These are phyloP conservation scores for Pinus tabuliformis DNA, from an alignment of 75 land plant species.

Conservation along the genomic window DNA sequence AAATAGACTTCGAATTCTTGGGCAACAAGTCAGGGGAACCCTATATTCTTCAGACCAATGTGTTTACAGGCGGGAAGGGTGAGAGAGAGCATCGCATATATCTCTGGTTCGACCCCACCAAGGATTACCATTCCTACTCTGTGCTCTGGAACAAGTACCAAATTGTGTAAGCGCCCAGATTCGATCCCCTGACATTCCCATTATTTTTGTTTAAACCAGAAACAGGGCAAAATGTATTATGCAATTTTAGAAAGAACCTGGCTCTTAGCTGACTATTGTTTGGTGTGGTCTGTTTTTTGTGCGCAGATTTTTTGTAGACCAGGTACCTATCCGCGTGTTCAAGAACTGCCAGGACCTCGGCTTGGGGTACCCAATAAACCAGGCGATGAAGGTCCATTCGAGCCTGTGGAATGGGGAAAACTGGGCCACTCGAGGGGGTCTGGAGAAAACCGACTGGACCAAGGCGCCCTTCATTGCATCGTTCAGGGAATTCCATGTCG, in stretches of 20 bases:
- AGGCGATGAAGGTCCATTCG: no score
- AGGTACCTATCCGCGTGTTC: conserved; percentile 58
- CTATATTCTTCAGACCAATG: conserved; percentile 21
- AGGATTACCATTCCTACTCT: conserved; percentile 19
- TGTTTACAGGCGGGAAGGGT: conserved; percentile 21
- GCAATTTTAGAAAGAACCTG: not conserved
- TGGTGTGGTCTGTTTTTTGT: no score
- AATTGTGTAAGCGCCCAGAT: conserved; percentile 9
- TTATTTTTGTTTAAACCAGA: not conserved
- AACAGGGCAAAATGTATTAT: no score
- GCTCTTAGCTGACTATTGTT: no score
- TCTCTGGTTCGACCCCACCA: conserved; percentile 22
- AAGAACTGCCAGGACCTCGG: conserved; percentile 45
- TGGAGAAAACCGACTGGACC: conserved; percentile 55
- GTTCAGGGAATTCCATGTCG: conserved; percentile 65
- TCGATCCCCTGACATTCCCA: no score
- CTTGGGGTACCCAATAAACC: conserved; percentile 35
- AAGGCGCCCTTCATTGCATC: conserved; percentile 33
- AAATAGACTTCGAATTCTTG: conserved; percentile 24
- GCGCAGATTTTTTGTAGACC: conserved; percentile 59
- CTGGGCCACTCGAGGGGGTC: conserved; percentile 83
- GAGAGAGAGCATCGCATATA: conserved; percentile 20
- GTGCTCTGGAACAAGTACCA: conserved; percentile 25
- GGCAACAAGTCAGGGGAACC: conserved; percentile 18
- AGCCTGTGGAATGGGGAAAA: no score